Evolutionary conservation across 768 basidiomycete species (phyloP).

Genomic region (Filobasidium wieringae): DNA sequence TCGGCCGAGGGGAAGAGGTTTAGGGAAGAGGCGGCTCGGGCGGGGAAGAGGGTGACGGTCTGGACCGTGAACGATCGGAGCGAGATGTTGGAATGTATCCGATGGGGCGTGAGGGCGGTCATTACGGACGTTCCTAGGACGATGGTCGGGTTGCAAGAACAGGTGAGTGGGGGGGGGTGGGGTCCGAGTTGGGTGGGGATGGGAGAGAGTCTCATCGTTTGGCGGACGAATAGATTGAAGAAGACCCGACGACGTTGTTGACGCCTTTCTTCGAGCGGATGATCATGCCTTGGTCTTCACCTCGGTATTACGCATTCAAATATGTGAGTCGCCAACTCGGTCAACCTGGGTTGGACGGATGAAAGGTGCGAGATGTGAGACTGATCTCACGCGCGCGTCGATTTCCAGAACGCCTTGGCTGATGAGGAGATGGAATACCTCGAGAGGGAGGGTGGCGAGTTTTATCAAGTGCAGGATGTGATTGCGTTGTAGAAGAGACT

Average conservation of each 20-base stretch:
- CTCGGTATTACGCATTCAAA: slow-evolving; percentile 27
- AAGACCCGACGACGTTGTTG: slow-evolving; percentile 19
- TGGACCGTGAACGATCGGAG: slow-evolving; percentile 91
- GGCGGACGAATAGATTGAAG: slow-evolving; percentile 16
- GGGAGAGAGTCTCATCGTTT: background rate
- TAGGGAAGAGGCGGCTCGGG: slow-evolving; percentile 46
- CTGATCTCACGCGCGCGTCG: background rate
- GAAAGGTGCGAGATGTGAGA: background rate
- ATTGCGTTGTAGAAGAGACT: background rate
- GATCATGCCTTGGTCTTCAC: slow-evolving; percentile 20
- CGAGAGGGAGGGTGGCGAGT: slow-evolving; percentile 32
- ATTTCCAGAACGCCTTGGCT: slow-evolving; percentile 17
- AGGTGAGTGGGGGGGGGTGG: slow-evolving; percentile 21
- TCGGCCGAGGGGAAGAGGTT: slow-evolving; percentile 62
- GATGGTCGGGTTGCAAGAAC: slow-evolving; percentile 23
- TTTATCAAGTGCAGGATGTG: slow-evolving; percentile 4
- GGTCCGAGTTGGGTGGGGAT: background rate
- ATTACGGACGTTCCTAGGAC: slow-evolving; percentile 38
- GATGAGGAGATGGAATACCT: slow-evolving; percentile 34
- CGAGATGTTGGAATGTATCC: slow-evolving; percentile 45
- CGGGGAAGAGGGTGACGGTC: slow-evolving; percentile 75
- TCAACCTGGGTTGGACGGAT: background rate
- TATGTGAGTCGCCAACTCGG: slow-evolving; percentile 12
- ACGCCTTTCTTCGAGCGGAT: slow-evolving; percentile 16
- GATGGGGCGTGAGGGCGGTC: slow-evolving; percentile 34